phyloP scores from a whole-genome alignment of 1,139 yeast genomes.

The Suhomyces anneliseae region DNA sequence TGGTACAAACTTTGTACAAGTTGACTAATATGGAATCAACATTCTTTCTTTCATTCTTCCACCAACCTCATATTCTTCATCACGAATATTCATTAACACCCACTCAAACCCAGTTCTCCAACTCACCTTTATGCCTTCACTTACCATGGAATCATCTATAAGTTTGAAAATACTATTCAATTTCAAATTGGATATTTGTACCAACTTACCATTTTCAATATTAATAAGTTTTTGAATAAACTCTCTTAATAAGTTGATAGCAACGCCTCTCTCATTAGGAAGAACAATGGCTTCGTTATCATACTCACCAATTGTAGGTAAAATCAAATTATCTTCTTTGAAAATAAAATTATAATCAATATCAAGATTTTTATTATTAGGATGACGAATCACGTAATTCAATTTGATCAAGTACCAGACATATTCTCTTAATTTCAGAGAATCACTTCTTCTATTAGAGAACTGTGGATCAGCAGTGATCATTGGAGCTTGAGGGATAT shows the following conservation, averaged over 20 bases:
- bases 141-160: conserved; percentile 25
- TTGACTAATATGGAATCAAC: not conserved
- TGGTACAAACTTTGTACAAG: too few species aligned
- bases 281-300: conserved; percentile 13
- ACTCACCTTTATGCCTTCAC: conserved; percentile 20
- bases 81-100: conserved; percentile 7
- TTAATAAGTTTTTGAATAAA: conserved; percentile 23
- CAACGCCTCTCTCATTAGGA: conserved; percentile 28
- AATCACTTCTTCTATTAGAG: conserved; percentile 18
- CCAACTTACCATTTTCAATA: conserved; percentile 13
- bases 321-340: conserved; percentile 11
- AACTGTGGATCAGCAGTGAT: not conserved
- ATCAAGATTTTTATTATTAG: conserved; percentile 16
- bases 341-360: conserved; percentile 17
- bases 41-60: conserved; percentile 4
- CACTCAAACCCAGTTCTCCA: conserved; percentile 20
- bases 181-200: conserved; percentile 17
- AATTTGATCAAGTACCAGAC: conserved; percentile 35
- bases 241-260: conserved; percentile 21
- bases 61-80: conserved; percentile 1
- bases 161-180: conserved; percentile 22
- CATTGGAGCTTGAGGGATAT: conserved; percentile 20
- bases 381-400: conserved; percentile 24
- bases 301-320: conserved; percentile 4
- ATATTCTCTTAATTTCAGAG: conserved; percentile 30